Percentiles rank a stretch among this genome's conserved stretches.
Conservation (phyloP, 2,329 filamentous ascomycete species). For the Chaetothyriales sp. region DNA sequence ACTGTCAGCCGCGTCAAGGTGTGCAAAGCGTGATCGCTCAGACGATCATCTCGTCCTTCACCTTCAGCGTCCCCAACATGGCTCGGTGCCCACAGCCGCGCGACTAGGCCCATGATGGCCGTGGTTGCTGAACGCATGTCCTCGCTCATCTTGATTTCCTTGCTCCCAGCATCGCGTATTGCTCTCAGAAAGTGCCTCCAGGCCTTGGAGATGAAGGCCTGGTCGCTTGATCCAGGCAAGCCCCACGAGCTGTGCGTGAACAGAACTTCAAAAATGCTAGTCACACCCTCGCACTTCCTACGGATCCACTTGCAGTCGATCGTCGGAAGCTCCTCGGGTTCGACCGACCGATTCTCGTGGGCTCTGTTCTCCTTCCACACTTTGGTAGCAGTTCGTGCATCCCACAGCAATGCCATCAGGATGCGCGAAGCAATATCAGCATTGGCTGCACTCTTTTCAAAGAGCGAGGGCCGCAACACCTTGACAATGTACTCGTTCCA, state of each 20-base stretch:
- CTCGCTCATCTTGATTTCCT: constrained; percentile 77
- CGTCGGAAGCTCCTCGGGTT: constrained; percentile 63
- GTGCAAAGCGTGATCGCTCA: not conserved
- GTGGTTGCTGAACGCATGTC: constrained; percentile 32
- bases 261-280: constrained; percentile 46
- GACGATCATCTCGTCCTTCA: not conserved
- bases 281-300: constrained; percentile 51
- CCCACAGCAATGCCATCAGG: constrained; percentile 54
- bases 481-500: constrained; percentile 65
- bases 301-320: constrained; percentile 81
- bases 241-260: constrained; percentile 38
- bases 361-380: constrained; percentile 66
- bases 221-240: constrained; percentile 21
- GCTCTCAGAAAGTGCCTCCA: constrained; percentile 47
- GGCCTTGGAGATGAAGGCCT: constrained; percentile 43
- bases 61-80: not conserved
- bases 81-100: not conserved
- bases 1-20: constrained; percentile 1
- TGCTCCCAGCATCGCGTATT: constrained; percentile 51
- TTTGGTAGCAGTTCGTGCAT: constrained; percentile 29
- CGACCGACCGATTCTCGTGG: constrained; percentile 43
- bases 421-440: constrained; percentile 52
- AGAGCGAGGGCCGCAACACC: constrained; percentile 48
- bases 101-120: not conserved
- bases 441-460: constrained; percentile 32